A percentile compares a stretch with the other conserved stretches of the same genome.
phyloP scores from a whole-genome alignment of 2,329 filamentous ascomycete genomes.

The Fusarium sp. region DNA sequence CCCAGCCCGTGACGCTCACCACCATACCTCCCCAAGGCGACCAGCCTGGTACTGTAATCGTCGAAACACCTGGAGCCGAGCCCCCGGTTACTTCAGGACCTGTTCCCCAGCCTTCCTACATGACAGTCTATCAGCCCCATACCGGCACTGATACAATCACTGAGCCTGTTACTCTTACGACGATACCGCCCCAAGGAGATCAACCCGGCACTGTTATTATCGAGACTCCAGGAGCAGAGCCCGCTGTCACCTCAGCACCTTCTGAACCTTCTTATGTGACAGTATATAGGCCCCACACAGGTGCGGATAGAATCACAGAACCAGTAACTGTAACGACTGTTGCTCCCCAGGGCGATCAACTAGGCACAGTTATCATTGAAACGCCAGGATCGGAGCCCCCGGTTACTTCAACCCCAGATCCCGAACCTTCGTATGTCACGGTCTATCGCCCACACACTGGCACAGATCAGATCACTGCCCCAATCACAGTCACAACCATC shows the following conservation, averaged over 20 bases:
- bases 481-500: conserved; percentile 6
- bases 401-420: background rate
- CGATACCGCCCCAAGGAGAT: background rate
- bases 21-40: background rate
- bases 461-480: background rate
- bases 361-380: conserved; percentile 18
- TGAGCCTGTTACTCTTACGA: background rate
- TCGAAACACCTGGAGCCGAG: conserved; percentile 4
- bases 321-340: conserved; percentile 7
- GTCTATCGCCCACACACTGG: background rate
- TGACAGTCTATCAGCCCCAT: conserved; percentile 2
- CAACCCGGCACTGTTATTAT: conserved; percentile 21
- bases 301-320: background rate
- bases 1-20: background rate
- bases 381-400: conserved; percentile 2
- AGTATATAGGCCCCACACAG: background rate
- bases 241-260: background rate
- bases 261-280: conserved; percentile 11
- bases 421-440: conserved; percentile 3
- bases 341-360: background rate
- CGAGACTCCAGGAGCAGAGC: conserved; percentile 7
- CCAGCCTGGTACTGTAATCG: conserved; percentile 11
- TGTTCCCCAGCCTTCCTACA: background rate
- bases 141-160: background rate
- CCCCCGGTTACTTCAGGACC: background rate